Percentiles rank a stretch among this genome's conserved stretches.
These are phyloP conservation scores for Aspergillus fumigatus DNA, from an alignment of 2,329 filamentous ascomycete genomes.

Conservation along the genomic window DNA sequence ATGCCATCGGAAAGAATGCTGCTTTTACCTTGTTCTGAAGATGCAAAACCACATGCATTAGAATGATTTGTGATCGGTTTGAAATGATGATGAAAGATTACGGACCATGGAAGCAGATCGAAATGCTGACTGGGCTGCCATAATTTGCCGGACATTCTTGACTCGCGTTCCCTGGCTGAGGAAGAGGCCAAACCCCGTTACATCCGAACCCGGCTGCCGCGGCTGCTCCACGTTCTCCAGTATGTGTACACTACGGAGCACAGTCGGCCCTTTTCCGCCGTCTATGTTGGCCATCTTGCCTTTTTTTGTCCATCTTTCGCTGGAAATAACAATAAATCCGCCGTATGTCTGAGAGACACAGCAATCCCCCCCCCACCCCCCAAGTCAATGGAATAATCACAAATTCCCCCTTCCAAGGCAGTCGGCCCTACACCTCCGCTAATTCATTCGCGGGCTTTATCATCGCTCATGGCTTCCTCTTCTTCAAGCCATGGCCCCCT, in stretches of 20 bases:
- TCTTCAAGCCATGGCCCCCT: conserved; percentile 12
- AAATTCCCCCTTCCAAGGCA: background rate
- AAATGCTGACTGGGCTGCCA: background rate
- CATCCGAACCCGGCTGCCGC: conserved; percentile 21
- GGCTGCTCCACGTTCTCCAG: background rate
- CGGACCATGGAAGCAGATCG: background rate
- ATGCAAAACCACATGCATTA: background rate
- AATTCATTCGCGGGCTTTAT: background rate
- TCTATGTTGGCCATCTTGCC: background rate
- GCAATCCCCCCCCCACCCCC: no score
- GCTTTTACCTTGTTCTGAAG: no score
- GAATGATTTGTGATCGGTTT: background rate
- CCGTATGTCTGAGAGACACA: background rate
- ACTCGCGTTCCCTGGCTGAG: background rate
- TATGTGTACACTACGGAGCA: no score
- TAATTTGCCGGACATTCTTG: no score
- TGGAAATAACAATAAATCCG: background rate
- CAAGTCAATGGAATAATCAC: background rate
- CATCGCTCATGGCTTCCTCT: conserved; percentile 17
- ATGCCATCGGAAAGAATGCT: background rate
- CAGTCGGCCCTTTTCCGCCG: background rate
- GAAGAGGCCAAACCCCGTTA: conserved; percentile 20
- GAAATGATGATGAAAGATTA: background rate
- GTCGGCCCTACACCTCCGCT: background rate
- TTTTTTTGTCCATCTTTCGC: background rate